Percentiles rank a stretch among this genome's conserved stretches.
phyloP scores from a whole-genome alignment of 129 eudicot genomes.

The Flaveria linearis region DNA sequence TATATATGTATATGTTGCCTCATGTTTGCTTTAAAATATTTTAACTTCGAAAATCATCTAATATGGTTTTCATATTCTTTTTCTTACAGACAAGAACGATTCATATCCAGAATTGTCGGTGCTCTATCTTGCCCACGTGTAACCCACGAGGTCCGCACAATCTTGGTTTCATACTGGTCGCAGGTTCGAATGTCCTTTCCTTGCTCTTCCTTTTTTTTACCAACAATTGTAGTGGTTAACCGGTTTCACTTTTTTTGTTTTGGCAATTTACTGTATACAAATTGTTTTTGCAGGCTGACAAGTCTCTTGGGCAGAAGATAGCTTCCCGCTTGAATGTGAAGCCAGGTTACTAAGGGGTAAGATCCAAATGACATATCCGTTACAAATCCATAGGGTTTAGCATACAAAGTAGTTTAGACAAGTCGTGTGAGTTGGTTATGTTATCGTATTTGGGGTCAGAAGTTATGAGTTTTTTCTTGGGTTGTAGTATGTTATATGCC shows the following conservation, averaged over 20 bases:
- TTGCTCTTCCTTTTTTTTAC: neutral
- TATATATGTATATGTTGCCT: constrained; percentile 18
- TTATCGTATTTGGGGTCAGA: constrained; percentile 25
- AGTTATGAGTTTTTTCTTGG: constrained; percentile 7
- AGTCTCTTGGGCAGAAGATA: constrained; percentile 82
- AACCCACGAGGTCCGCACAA: constrained; percentile 81
- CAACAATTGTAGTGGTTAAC: neutral
- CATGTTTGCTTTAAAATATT: neutral
- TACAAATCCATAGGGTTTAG: constrained; percentile 8
- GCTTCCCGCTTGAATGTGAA: constrained; percentile 79
- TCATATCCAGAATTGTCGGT: constrained; percentile 57
- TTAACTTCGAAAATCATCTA: neutral
- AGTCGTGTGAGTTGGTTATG: constrained; percentile 27
- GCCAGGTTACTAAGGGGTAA: constrained; percentile 62
- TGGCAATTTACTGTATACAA: neutral
- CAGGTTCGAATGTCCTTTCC: constrained; percentile 50
- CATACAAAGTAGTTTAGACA: constrained; percentile 35
- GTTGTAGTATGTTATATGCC: constrained; percentile 29
- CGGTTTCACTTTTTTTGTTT: neutral
- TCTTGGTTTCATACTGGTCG: constrained; percentile 80
- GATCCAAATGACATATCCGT: neutral
- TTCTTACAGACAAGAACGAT: constrained; percentile 83
- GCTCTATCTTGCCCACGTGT: constrained; percentile 72
- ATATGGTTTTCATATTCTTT: constrained; percentile 5
- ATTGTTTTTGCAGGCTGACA: constrained; percentile 62